Evolutionary conservation across 1,284 basidiomycete species (phyloP), one percentile per base, ranked within the genome.

Genomic region (Porogramme epimiltina): DNA sequence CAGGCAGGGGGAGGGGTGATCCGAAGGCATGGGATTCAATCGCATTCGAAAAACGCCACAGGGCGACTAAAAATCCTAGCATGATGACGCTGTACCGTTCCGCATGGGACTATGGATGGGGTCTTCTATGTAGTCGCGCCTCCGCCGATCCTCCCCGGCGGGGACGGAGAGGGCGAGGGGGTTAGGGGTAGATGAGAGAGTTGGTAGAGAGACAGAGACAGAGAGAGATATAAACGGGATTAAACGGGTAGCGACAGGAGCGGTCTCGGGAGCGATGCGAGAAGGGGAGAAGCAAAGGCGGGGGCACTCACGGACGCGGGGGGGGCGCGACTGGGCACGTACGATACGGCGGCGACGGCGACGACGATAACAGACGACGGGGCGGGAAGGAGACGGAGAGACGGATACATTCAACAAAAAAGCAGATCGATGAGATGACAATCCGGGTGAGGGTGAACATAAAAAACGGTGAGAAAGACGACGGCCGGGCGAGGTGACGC

Each of bases 401-500:
- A 52, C 31, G 46, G 42, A 40, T 54, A 56, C 52, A 59, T 56
- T 47, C 36, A 54, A 56, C 52, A 50, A 33, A 54, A 52, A 47
- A 56, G 58, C 58, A 59, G 54, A 53, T 55, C 48, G 45, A 55
- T 54, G 51, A 59, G 57, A 56, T 52, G 54, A 39, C 28, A 51
- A 56, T 59, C 57, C 54, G 54, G 54, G 45, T 34, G 42, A 39
- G 40, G 31, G 20, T 20, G 25, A 20, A 22, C 33, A 34, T 16
- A 34, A 22, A 23, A 42, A 41, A 33, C 10, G 48, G 45, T 28
- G 28, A 38, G 33, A 33, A 47, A 28, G 49, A 52, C 25, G 45
- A 40, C 28, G 37, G 43, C 26, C 20, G 43, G 25, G 23, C 28
- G 22, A 47, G 58, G 58, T 60, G 44, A 54, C 61, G 53, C 58